Percentiles rank a stretch among this genome's conserved stretches.
These are phyloP conservation scores for Chrysanthemum seticuspe DNA, from an alignment of 129 eudicot species.

Conservation along the genomic window DNA sequence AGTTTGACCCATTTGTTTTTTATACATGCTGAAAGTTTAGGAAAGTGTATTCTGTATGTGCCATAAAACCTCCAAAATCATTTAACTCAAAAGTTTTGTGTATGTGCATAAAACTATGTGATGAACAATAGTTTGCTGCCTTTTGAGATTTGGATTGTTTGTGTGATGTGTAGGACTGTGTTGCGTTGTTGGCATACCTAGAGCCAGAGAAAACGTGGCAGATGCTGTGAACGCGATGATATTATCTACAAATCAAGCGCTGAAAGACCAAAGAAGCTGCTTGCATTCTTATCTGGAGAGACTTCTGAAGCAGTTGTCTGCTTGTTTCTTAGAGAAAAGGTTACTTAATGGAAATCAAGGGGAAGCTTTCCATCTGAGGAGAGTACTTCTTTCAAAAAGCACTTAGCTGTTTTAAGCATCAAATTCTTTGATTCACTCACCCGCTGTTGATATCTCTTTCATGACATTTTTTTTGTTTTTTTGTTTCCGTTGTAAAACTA, in stretches of 20 bases:
- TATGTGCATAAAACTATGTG: not conserved
- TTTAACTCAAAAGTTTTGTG: too few species aligned
- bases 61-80: too few species aligned
- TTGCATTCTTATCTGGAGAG: slow-evolving; percentile 74
- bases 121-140: not conserved
- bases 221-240: slow-evolving; percentile 84
- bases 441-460: slow-evolving; percentile 23
- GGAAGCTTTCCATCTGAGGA: slow-evolving; percentile 71
- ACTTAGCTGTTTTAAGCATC: slow-evolving; percentile 23
- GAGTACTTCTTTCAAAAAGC: slow-evolving; percentile 50
- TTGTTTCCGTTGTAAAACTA: slow-evolving; percentile 19
- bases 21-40: too few species aligned
- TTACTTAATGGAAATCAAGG: slow-evolving; percentile 78
- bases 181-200: slow-evolving; percentile 76
- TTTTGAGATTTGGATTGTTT: not conserved
- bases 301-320: slow-evolving; percentile 65
- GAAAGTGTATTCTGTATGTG: too few species aligned
- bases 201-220: slow-evolving; percentile 87
- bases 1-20: not conserved
- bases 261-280: slow-evolving; percentile 44
- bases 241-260: slow-evolving; percentile 57
- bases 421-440: slow-evolving; percentile 15
- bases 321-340: slow-evolving; percentile 74
- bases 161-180: slow-evolving; percentile 57
- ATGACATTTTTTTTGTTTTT: not conserved